Evolutionary conservation across 345 rosid genomes (phyloP), one percentile per base, ranked within the genome.

Genomic region (Sisymbrium altissimum): DNA sequence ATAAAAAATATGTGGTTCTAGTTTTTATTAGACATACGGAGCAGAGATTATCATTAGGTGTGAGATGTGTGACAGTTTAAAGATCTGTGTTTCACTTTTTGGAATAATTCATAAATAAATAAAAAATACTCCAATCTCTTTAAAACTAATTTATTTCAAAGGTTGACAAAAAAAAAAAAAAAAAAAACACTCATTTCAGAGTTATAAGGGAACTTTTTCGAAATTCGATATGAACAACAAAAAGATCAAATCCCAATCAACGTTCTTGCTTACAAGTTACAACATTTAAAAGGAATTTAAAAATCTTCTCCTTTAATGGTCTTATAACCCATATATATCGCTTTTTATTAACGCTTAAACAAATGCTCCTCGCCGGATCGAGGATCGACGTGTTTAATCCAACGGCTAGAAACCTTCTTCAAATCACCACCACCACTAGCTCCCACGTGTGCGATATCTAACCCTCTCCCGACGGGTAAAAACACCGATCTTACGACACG

Each of bases 281-380:
- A 62, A 15, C 35, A 15, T 32, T 17, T 17, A 18, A 64, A 64
- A 46, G 18, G 56, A 64, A 46, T 13, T 64, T 18, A 7, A 64
- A 64, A 46, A 46, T 64, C 27, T 18, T 64, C 2, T 46, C 69
- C 44, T 18, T 41, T 46, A 7, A 6, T 64, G 56, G 29, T 17
- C 30, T 45, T 44, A 29, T 53, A 41, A 62, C 52, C 54, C 8
- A 30, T 14, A 17, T 48, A 30, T 14, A 17, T 48, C 11, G 30
- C n/a, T 55, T 32, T 67, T 30, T 13, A 18, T 58, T 45, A 63
- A 49, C 79, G 74, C 12, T 90, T 83, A 27, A 87, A 86, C 59
- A 91, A 70, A 21, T 89, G 91, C 62, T 89, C 95, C 77, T 89
- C 95, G 2, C 97, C 97, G 0, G 96, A 86, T 48, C 11, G 79